Evolutionary conservation across 768 basidiomycete species (phyloP).

Genomic region (Lactifluus hygrophoroides): DNA sequence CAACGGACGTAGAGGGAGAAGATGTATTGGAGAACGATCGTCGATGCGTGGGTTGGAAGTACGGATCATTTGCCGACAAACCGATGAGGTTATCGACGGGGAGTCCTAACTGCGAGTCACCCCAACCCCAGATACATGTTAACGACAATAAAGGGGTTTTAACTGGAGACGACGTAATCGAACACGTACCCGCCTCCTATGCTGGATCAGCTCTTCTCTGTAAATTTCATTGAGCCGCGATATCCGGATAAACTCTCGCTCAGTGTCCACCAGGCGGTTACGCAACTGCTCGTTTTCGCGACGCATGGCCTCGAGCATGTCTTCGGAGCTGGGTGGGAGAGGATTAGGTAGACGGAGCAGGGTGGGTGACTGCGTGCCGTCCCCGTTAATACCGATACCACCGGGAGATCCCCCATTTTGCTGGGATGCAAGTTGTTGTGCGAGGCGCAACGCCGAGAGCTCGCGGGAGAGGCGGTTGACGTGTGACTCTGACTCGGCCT

Average conservation of each 20-base stretch:
- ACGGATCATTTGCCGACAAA: constrained; percentile 50
- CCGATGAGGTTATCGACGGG: constrained; percentile 76
- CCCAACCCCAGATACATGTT: not conserved
- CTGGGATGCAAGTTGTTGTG: constrained; percentile 41
- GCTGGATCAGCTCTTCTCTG: constrained; percentile 74
- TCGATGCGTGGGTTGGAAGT: constrained; percentile 63
- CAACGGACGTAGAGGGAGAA: constrained; percentile 41
- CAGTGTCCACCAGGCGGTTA: constrained; percentile 58
- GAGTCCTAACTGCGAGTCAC: constrained; percentile 47
- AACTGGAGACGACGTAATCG: not conserved
- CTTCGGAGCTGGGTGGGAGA: constrained; percentile 36
- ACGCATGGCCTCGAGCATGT: constrained; percentile 67
- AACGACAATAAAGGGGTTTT: no score
- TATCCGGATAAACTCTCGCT: constrained; percentile 68
- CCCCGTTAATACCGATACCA: constrained; percentile 21
- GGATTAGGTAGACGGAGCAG: constrained; percentile 25
- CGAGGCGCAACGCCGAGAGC: constrained; percentile 52
- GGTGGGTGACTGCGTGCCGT: constrained; percentile 17
- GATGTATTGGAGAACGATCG: constrained; percentile 38
- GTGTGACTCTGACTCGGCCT: constrained; percentile 81
- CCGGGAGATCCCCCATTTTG: constrained; percentile 22
- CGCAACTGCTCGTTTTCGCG: constrained; percentile 73
- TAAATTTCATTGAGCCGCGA: constrained; percentile 75
- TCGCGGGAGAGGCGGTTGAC: constrained; percentile 71
- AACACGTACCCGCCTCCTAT: constrained; percentile 56